Percentiles rank a stretch among this genome's conserved stretches.
Evolutionary conservation across 192 early-diverging fungal species (phyloP).

Genomic region (Paraglomus occultum): DNA sequence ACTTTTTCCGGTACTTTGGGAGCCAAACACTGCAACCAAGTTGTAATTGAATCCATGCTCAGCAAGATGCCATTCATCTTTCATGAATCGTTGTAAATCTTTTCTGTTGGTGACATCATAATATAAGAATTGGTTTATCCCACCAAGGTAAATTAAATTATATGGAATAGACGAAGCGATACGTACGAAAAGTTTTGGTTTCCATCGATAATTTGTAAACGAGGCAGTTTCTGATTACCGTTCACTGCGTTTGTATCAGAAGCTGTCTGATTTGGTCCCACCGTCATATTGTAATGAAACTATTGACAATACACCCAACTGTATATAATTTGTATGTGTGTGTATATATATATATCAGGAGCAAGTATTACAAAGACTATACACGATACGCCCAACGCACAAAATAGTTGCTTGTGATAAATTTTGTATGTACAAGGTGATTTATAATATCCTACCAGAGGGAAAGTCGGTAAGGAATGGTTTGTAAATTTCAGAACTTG

Average conservation of each 20-base stretch:
- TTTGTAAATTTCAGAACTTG: too few species aligned
- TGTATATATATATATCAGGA: too few species aligned
- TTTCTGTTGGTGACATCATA: constrained; percentile 43
- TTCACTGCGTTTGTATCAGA: neutral
- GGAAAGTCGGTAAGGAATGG: too few species aligned
- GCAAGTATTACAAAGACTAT: too few species aligned
- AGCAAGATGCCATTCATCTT: constrained; percentile 73
- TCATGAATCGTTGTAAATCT: constrained; percentile 74
- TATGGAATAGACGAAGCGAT: neutral
- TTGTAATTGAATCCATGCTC: constrained; percentile 95
- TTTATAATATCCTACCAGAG: too few species aligned
- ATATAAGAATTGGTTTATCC: neutral
- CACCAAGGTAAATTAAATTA: constrained; percentile 3
- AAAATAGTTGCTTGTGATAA: too few species aligned
- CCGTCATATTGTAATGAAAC: too few species aligned
- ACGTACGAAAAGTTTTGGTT: constrained; percentile 78
- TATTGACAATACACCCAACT: too few species aligned
- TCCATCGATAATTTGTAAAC: constrained; percentile 77
- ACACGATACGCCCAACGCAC: too few species aligned
- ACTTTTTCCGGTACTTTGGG: constrained; percentile 98
- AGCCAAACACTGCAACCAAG: constrained; percentile 97
- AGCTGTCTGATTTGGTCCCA: too few species aligned
- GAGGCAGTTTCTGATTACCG: constrained; percentile 30
- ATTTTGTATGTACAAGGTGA: too few species aligned
- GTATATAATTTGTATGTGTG: too few species aligned